Evolutionary conservation across 2,329 filamentous ascomycete species (phyloP).

Genomic region (Ophiocordyceps camponoti-saundersi): DNA sequence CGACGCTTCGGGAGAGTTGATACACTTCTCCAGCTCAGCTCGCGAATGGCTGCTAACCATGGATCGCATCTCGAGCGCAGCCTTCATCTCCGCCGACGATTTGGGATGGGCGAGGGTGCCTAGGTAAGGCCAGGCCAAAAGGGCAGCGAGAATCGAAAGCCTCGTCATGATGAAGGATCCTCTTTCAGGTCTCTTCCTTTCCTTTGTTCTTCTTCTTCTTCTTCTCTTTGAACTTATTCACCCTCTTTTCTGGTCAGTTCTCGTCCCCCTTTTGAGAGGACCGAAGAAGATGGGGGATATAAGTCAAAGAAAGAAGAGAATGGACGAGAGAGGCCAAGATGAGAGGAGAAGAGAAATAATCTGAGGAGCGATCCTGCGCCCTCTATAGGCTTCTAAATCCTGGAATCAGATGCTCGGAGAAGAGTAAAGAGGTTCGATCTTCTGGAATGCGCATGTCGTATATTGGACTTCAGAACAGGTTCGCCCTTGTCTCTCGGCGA

Average conservation of each 20-base stretch:
- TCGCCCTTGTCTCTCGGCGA: too few relatives aligned
- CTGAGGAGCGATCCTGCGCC: too few relatives aligned
- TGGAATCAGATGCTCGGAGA: too few relatives aligned
- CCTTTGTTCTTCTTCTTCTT: background rate
- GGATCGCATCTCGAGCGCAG: background rate
- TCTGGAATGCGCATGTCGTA: too few relatives aligned
- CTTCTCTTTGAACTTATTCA: background rate
- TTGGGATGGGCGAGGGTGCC: conserved; percentile 7
- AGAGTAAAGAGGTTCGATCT: too few relatives aligned
- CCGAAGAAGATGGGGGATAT: background rate
- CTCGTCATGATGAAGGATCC: background rate
- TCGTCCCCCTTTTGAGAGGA: too few relatives aligned
- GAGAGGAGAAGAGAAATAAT: too few relatives aligned
- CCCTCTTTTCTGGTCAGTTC: background rate
- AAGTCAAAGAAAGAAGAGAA: background rate
- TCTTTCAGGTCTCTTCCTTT: background rate
- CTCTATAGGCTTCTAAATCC: too few relatives aligned
- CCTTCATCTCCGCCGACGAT: conserved; percentile 1
- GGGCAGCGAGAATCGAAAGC: conserved; percentile 9
- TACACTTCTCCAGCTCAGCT: conserved; percentile 2
- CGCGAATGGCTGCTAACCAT: conserved; percentile 3
- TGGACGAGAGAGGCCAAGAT: too few relatives aligned
- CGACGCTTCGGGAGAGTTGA: background rate
- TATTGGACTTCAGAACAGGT: too few relatives aligned
- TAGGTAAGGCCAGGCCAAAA: conserved; percentile 9